Conservation (phyloP, 2,329 filamentous ascomycete species). For the Colletotrichum zoysiae region DNA sequence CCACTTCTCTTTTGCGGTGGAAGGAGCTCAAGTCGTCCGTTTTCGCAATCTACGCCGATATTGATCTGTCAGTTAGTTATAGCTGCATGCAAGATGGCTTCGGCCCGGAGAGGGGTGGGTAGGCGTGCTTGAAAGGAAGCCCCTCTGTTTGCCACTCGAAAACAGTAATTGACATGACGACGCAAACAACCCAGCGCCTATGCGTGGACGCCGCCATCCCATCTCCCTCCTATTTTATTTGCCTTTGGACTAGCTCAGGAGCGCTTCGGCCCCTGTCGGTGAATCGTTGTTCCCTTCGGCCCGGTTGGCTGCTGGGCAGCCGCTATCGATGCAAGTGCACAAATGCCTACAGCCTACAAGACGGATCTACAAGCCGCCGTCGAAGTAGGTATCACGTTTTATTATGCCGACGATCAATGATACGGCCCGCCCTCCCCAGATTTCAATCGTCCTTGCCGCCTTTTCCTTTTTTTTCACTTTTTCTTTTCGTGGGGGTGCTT, state of each 20-base stretch:
- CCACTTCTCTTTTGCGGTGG: constrained; percentile 7
- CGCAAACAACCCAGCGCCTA: neutral
- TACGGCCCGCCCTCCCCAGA: neutral
- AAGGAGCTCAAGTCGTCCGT: neutral
- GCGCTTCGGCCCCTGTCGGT: neutral
- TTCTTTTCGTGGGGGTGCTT: neutral
- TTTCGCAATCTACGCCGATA: neutral
- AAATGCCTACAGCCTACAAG: neutral
- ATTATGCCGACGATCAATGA: neutral
- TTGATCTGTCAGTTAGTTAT: constrained; percentile 17
- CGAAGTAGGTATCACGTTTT: neutral
- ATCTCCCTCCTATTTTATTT: neutral
- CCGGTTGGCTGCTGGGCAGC: neutral
- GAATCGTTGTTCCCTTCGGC: no score
- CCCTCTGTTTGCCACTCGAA: neutral
- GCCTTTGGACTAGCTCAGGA: neutral
- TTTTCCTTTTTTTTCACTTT: neutral
- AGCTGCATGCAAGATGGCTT: constrained; percentile 26
- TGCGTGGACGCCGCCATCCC: neutral
- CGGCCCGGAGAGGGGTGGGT: no score
- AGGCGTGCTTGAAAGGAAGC: neutral
- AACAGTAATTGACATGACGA: constrained; percentile 22
- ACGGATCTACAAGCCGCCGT: neutral
- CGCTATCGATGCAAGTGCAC: constrained; percentile 3
- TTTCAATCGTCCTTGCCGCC: neutral